Evolutionary conservation across 805 yeast species (phyloP), one percentile per base, ranked within the genome.

Genomic region (Nakazawaea molendinolei): DNA sequence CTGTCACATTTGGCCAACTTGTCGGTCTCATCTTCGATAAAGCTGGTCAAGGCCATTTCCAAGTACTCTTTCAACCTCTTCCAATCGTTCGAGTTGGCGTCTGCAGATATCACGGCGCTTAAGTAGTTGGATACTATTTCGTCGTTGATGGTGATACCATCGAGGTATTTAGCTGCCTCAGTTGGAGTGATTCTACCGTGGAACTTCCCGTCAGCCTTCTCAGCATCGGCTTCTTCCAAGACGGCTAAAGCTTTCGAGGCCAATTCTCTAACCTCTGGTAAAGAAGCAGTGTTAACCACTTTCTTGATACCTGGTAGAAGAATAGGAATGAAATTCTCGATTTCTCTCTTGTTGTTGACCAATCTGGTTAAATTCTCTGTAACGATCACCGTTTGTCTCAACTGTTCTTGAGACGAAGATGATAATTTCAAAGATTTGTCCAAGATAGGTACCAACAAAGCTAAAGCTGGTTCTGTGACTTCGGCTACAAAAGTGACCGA

Each of bases 401-500:
- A 73, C 60, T 90, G 95, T 56, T 90, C 97, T 64, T 92, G 96
- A 14, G 97, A 82, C 4, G 94, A 81, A 1, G 95, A 80, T 26
- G 90, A 75, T 66, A 83, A 76, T 51, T 81, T 82, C 52, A 90
- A 69, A 3, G 97, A 90, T 57, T 89, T 86, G 55, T 78, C 87
- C 51, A 90, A 73, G 47, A 89, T 89, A 31, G 98, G 98, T 31
- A 86, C 97, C 52, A 90, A 69, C 39, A 90, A 63, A 7, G 97
- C 75, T 49, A 90, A 69, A 4, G 95, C 94, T 5, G 97, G 94
- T 65, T 89, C 97, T 12, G 97, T 92, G 44, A 90, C 98, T 65
- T 92, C 98, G 31, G 98, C 95, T 33, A 90, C 97, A 58, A 90
- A 90, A 0, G 98, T 92, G 37, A 90, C 97, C 27, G 94, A 83